Conservation (phyloP, 331 rosid genomes). For the Telfairia occidentalis region DNA sequence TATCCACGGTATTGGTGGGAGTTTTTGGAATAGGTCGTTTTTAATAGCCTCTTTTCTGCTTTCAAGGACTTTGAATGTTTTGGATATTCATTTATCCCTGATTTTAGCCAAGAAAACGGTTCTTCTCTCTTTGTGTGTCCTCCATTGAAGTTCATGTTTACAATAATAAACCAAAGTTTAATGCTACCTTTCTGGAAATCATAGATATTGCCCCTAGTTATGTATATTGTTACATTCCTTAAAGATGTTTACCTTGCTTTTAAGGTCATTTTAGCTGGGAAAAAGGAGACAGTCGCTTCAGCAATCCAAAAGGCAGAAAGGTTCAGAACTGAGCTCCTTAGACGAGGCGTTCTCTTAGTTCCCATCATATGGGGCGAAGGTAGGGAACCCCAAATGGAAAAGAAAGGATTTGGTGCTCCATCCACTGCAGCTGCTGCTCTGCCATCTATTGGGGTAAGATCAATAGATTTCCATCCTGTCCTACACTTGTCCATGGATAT, state of each 20-base stretch:
- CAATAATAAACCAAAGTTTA: neutral
- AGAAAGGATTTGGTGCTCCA: conserved; percentile 70
- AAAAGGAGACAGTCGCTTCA: conserved; percentile 55
- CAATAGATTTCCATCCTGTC: neutral
- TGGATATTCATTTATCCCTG: neutral
- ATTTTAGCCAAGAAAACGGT: neutral
- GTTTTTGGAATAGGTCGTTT: neutral
- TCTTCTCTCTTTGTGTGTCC: neutral
- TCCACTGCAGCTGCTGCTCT: conserved; percentile 58
- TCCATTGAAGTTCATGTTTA: neutral
- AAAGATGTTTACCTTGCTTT: conserved; percentile 22
- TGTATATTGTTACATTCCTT: neutral
- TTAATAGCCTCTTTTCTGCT: neutral
- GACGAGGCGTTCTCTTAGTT: conserved; percentile 78
- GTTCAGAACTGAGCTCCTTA: conserved; percentile 68
- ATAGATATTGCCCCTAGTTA: neutral
- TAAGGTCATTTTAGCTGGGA: conserved; percentile 93
- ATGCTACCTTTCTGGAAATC: neutral
- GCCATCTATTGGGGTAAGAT: conserved; percentile 91
- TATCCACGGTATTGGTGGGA: neutral
- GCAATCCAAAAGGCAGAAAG: conserved; percentile 69
- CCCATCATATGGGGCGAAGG: conserved; percentile 76
- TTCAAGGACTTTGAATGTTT: neutral
- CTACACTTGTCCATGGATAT: neutral
- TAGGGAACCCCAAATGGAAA: conserved; percentile 47